A percentile compares a stretch with the other conserved stretches of the same genome.
Conservation (phyloP, 2,329 filamentous ascomycete species). For the Paecilomyces dactylethromorphus region DNA sequence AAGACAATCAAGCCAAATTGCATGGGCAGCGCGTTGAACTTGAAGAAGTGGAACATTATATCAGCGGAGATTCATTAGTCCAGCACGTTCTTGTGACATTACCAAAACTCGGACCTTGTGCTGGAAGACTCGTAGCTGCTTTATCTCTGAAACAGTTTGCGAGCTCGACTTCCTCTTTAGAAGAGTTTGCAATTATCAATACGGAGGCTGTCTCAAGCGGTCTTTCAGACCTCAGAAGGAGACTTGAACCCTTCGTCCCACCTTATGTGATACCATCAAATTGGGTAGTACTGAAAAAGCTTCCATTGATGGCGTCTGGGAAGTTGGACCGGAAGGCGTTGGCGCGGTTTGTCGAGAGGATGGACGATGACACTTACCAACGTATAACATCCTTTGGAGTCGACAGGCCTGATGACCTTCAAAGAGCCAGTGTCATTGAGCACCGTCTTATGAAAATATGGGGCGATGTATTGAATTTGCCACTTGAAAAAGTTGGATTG, state of each 20-base stretch:
- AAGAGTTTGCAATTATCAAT: neutral
- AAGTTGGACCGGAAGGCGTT: neutral
- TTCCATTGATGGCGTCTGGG: conserved; percentile 1
- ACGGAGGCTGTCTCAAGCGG: neutral
- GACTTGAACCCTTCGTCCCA: neutral
- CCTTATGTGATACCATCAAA: neutral
- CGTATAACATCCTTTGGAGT: conserved; percentile 1
- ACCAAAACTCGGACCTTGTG: neutral
- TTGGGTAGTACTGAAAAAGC: neutral
- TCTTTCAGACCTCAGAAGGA: neutral
- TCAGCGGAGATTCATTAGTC: neutral
- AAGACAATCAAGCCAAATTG: conserved; percentile 56
- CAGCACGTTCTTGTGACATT: neutral
- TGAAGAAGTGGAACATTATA: conserved; percentile 35
- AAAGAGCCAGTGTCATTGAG: conserved; percentile 5
- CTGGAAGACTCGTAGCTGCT: neutral
- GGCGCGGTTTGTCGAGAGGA: conserved; percentile 1
- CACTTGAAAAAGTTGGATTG: conserved; percentile 2
- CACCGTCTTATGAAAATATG: conserved; percentile 5
- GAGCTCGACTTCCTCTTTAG: neutral
- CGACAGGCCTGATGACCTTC: neutral
- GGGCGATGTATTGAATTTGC: conserved; percentile 6
- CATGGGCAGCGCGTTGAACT: conserved; percentile 56
- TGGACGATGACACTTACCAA: conserved; percentile 5
- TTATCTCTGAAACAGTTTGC: neutral